Conservation (phyloP, 2,329 filamentous ascomycete species). For the Gnomoniopsis sp. region DNA sequence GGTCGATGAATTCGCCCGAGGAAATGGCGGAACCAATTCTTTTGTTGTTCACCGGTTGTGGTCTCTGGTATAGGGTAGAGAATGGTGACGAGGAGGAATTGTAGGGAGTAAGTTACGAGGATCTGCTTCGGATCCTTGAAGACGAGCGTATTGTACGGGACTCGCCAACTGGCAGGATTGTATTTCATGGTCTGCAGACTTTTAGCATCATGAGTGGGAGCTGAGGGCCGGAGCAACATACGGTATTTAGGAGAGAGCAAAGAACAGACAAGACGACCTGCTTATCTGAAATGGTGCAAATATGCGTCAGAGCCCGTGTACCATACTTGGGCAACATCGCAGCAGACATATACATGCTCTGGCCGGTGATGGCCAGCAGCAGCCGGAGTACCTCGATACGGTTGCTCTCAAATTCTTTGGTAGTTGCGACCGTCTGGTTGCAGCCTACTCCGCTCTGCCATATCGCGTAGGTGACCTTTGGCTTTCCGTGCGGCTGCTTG, state of each 20-base stretch:
- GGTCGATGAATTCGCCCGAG: constrained; percentile 85
- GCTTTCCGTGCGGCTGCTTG: constrained; percentile 63
- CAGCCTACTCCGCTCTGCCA: constrained; percentile 98
- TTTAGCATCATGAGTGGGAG: constrained; percentile 9
- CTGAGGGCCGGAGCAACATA: constrained; percentile 33
- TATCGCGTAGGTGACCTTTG: constrained; percentile 87
- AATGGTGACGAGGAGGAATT: constrained; percentile 81
- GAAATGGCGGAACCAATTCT: constrained; percentile 94
- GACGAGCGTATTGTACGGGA: constrained; percentile 89
- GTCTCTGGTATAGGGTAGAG: constrained; percentile 86
- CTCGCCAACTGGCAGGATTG: constrained; percentile 88
- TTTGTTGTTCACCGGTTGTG: constrained; percentile 59
- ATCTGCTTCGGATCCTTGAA: constrained; percentile 89
- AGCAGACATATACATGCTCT: constrained; percentile 89
- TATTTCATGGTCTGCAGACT: constrained; percentile 79
- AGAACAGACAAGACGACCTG: constrained; percentile 85
- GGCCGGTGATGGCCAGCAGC: constrained; percentile 79
- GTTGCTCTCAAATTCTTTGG: constrained; percentile 89
- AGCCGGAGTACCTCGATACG: constrained; percentile 85
- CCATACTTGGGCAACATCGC: constrained; percentile 77
- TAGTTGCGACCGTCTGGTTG: constrained; percentile 82
- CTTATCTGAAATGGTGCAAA: constrained; percentile 85
- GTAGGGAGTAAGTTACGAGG: constrained; percentile 86
- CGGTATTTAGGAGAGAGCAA: constrained; percentile 91
- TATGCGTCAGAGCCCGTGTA: constrained; percentile 80